These are phyloP conservation scores for Basipetospora chlamydospora DNA, from an alignment of 2,329 filamentous ascomycete genomes.

Conservation along the genomic window DNA sequence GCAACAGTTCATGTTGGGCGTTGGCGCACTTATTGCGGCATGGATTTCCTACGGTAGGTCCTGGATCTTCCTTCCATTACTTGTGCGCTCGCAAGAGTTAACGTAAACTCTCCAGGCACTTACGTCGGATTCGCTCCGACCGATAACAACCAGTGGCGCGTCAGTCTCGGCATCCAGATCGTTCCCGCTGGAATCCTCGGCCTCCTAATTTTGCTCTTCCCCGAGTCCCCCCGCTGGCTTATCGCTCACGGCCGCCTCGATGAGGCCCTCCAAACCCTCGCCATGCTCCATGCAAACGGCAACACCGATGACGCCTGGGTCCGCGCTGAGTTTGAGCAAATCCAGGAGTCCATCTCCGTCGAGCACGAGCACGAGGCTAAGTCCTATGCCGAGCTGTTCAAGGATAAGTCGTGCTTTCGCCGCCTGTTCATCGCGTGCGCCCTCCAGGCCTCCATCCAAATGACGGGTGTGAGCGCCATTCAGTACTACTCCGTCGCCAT, in stretches of 20 bases:
- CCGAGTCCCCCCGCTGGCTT: slow-evolving; percentile 60
- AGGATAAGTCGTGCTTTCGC: slow-evolving; percentile 46
- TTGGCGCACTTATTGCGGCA: slow-evolving; percentile 56
- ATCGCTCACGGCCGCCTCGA: slow-evolving; percentile 56
- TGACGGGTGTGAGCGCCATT: slow-evolving; percentile 63
- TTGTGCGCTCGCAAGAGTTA: neutral
- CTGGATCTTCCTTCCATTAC: neutral
- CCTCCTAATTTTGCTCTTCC: slow-evolving; percentile 52
- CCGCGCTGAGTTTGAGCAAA: slow-evolving; percentile 55
- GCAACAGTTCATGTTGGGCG: slow-evolving; percentile 72
- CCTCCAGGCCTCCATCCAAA: slow-evolving; percentile 57
- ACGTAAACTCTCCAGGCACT: slow-evolving; percentile 10
- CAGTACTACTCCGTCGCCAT: slow-evolving; percentile 61
- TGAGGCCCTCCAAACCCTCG: slow-evolving; percentile 51
- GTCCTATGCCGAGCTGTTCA: slow-evolving; percentile 56
- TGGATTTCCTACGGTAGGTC: slow-evolving; percentile 56
- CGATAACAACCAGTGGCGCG: slow-evolving; percentile 20
- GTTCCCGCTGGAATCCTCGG: slow-evolving; percentile 51
- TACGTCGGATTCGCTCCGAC: slow-evolving; percentile 15
- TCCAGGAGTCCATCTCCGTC: slow-evolving; percentile 47
- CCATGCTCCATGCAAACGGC: slow-evolving; percentile 55
- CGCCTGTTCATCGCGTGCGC: slow-evolving; percentile 55
- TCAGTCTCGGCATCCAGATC: slow-evolving; percentile 51
- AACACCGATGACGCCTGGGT: slow-evolving; percentile 54
- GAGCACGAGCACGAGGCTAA: slow-evolving; percentile 58